phyloP scores from a whole-genome alignment of 306 rosid species.

The Begonia peltatifolia region DNA sequence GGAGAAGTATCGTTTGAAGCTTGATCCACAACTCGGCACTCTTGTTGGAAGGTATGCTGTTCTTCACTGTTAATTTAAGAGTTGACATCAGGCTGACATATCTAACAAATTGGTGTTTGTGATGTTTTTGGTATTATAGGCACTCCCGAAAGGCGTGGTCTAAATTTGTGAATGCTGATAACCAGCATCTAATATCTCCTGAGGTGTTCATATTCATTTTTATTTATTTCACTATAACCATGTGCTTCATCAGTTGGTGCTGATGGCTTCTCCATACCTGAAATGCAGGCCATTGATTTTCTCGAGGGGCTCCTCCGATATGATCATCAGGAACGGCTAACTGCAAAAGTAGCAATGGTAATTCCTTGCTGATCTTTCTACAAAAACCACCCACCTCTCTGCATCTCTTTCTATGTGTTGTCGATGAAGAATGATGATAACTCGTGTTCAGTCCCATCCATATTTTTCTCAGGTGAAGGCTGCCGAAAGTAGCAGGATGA shows the following conservation, averaged over 20 bases:
- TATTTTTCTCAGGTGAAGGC: conserved; percentile 91
- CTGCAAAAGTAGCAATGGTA: conserved; percentile 93
- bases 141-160: conserved; percentile 95
- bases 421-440: background rate
- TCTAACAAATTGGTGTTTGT: too few relatives aligned
- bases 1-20: conserved; percentile 22
- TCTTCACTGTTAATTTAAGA: too few relatives aligned
- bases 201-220: conserved; percentile 38
- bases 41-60: conserved; percentile 28
- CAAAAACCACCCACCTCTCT: too few relatives aligned
- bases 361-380: background rate
- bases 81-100: too few relatives aligned
- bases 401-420: too few relatives aligned
- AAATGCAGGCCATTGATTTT: conserved; percentile 78
- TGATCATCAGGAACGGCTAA: conserved; percentile 84
- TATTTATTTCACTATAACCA: conserved; percentile 1
- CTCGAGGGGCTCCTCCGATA: conserved; percentile 84
- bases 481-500: conserved; percentile 87
- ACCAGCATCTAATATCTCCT: conserved; percentile 85
- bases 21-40: conserved; percentile 26
- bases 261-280: background rate
- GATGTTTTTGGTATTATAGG: background rate
- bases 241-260: background rate
- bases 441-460: conserved; percentile 50
- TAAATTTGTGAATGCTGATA: conserved; percentile 71